Evolutionary conservation across 23 red algal genomes (phyloP).

Genomic region (Gracilariopsis chorda): DNA sequence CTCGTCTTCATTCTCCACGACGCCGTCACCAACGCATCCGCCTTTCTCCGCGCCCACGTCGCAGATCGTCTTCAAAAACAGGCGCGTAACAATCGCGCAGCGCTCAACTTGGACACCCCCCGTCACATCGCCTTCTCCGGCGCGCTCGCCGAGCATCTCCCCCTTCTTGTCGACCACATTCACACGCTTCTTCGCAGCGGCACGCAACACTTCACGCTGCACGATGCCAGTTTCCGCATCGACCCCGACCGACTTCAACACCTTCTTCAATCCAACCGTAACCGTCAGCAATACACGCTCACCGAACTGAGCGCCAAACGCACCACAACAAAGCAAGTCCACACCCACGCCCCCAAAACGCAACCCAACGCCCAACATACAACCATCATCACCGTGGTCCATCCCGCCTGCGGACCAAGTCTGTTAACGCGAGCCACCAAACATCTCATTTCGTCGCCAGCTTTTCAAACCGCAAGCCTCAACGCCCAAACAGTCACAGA

Average conservation of each 20-base stretch:
- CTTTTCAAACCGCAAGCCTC: not conserved
- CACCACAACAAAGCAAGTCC: not conserved
- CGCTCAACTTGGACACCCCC: not conserved
- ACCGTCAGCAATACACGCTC: not conserved
- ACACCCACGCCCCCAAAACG: not conserved
- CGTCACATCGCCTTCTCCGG: conserved; percentile 41
- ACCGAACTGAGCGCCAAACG: not conserved
- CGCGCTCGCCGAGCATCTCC: not conserved
- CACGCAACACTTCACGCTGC: conserved; percentile 11
- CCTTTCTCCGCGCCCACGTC: no score
- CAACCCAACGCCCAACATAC: not conserved
- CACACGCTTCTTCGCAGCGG: not conserved
- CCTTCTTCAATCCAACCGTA: not conserved
- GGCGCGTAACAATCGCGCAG: no score
- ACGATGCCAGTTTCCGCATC: conserved; percentile 9
- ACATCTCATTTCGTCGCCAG: not conserved
- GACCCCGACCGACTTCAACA: not conserved
- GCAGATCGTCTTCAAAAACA: no score
- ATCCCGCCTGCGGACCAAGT: not conserved
- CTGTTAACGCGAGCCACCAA: not conserved
- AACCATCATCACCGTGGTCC: not conserved
- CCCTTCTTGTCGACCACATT: not conserved
- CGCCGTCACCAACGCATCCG: no score
- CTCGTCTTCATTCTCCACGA: no score
- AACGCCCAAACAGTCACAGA: not conserved